A percentile compares a stretch with the other conserved stretches of the same genome.
These are phyloP conservation scores for Lepidium didymum DNA, from an alignment of 345 rosid species.

Conservation along the genomic window DNA sequence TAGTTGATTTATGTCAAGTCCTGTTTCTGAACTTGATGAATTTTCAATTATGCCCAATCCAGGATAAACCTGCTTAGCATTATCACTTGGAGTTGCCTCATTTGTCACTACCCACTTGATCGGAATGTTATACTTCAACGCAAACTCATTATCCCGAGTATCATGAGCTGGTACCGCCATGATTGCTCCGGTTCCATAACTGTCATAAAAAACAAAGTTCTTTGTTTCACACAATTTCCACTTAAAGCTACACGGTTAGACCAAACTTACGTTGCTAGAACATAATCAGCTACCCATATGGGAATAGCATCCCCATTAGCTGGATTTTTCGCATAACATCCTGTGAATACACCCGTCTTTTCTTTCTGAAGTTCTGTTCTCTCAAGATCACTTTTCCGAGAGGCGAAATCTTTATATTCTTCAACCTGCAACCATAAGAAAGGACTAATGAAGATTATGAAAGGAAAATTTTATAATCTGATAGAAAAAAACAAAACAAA, in stretches of 20 bases:
- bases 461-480: neutral
- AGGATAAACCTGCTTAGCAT: constrained; percentile 43
- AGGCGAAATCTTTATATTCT: constrained; percentile 71
- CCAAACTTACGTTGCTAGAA: constrained; percentile 56
- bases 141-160: constrained; percentile 76
- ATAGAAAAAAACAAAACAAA: constrained; percentile 5
- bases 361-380: constrained; percentile 97
- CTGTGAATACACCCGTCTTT: constrained; percentile 81
- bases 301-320: constrained; percentile 79
- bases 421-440: constrained; percentile 52
- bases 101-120: constrained; percentile 61
- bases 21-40: constrained; percentile 51
- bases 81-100: constrained; percentile 34
- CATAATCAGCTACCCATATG: constrained; percentile 93
- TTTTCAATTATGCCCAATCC: constrained; percentile 56
- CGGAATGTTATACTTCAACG: constrained; percentile 64
- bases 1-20: constrained; percentile 78
- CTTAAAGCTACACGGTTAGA: neutral
- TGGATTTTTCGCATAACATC: constrained; percentile 78
- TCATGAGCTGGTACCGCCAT: constrained; percentile 98
- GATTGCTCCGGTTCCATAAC: constrained; percentile 97
- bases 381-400: constrained; percentile 85
- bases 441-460: neutral
- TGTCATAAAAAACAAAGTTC: constrained; percentile 27
- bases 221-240: neutral